Evolutionary conservation across 352 stramenopile genomes (phyloP), one percentile per base, ranked within the genome.

Genomic region (Phytopythium cucurbitacearum): DNA sequence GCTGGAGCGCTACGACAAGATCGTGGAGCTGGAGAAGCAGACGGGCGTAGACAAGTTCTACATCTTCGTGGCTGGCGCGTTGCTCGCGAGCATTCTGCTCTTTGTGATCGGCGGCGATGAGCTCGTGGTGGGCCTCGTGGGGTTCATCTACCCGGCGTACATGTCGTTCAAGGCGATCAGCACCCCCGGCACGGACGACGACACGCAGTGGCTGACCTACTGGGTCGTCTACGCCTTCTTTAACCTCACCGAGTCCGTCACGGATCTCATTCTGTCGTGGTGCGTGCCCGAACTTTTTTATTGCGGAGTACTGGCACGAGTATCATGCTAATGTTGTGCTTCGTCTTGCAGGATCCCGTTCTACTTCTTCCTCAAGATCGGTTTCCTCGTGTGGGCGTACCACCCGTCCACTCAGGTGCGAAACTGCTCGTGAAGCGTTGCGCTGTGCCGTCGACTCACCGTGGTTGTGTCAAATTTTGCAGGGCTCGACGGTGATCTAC

Each of bases 161-260:
- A 75, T 80, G 73, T 93, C 80, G 39, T 95, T 96, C 71, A 94
- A 94, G 76, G 86, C 86, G 42, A 81, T 95, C 12, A 90, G 80
- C 67, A 89, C 80, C 51, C 64, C 76, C 13, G 64, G 56, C 53
- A 78, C 80, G 40, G 65, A 73, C 7, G 85, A 95, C 40, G 84
- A 95, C 72, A 95, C 83, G 38, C 81, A 93, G 73, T 96, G 86
- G 86, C 73, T 96, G 42, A 93, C 84, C 12, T 96, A 96, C 71
- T 96, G 86, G 86, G 88, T 98, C 57, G 87, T 99, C 34, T 99
- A 98, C 74, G 79, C 93, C 33, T 96, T 98, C 65, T 99, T 98
- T 67, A 97, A 91, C 59, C 86, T 99, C 50, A 95, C 97, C 13
- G 96, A 98, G 65, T 73, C 81, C 51, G 55, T 92, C 58, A 92